Evolutionary conservation across 192 early-diverging fungal species (phyloP).

Genomic region (Coemansia erecta): DNA sequence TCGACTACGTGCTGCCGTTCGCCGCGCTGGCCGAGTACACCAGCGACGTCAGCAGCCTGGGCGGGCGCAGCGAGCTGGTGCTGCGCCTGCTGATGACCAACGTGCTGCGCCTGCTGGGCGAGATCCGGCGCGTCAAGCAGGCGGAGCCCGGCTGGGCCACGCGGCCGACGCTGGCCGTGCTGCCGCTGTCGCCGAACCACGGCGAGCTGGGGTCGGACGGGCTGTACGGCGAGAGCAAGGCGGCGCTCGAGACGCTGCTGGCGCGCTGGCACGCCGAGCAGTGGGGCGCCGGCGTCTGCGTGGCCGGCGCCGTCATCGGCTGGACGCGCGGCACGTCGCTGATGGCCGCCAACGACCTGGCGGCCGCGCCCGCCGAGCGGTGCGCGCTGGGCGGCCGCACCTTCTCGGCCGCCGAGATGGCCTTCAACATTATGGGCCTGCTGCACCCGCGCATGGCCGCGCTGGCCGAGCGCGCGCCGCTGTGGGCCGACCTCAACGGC

Average conservation of each 20-base stretch:
- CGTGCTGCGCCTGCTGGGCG: constrained; percentile 80
- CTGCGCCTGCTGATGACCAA: constrained; percentile 95
- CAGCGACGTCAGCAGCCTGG: constrained; percentile 77
- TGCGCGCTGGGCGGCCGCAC: constrained; percentile 71
- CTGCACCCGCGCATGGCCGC: constrained; percentile 77
- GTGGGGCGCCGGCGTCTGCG: constrained; percentile 80
- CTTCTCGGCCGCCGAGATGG: constrained; percentile 91
- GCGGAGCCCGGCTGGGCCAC: constrained; percentile 63
- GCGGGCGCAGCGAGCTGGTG: constrained; percentile 80
- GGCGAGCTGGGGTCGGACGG: constrained; percentile 92
- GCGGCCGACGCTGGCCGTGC: constrained; percentile 80
- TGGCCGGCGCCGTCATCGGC: constrained; percentile 91
- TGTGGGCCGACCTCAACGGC: constrained; percentile 97
- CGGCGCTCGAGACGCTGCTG: constrained; percentile 87
- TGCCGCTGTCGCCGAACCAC: constrained; percentile 96
- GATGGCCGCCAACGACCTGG: constrained; percentile 88
- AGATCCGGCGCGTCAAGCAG: constrained; percentile 78
- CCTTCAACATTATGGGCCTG: constrained; percentile 87
- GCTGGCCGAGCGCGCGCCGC: constrained; percentile 69
- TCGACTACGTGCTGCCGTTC: constrained; percentile 94
- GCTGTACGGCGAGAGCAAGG: constrained; percentile 92
- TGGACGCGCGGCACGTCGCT: constrained; percentile 97
- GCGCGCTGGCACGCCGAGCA: constrained; percentile 87
- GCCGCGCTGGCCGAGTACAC: constrained; percentile 87
- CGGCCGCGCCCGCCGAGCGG: constrained; percentile 78